Percentiles rank a stretch among this genome's conserved stretches.
Evolutionary conservation across 768 basidiomycete species (phyloP).

Genomic region (Tricholoma sp.): DNA sequence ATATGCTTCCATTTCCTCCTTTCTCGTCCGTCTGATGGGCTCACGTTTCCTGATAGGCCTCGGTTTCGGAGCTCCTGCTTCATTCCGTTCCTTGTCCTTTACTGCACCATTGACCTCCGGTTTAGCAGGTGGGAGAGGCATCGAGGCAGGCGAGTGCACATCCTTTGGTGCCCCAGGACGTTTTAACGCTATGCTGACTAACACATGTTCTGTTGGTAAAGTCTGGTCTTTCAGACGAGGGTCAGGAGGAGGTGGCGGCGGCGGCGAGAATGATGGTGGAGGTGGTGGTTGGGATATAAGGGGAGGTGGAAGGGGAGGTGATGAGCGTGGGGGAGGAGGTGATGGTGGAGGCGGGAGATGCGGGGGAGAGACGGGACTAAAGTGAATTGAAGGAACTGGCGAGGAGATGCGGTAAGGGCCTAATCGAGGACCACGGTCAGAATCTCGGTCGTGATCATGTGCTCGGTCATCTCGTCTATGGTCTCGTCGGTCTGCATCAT

Average conservation of each 20-base stretch:
- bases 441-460: slow-evolving; percentile 16
- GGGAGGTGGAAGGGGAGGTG: slow-evolving; percentile 18
- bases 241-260: slow-evolving; percentile 34
- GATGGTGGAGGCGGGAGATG: slow-evolving; percentile 16
- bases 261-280: slow-evolving; percentile 21
- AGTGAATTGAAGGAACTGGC: slow-evolving; percentile 9
- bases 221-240: slow-evolving; percentile 18
- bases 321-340: slow-evolving; percentile 15
- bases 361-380: slow-evolving; percentile 14
- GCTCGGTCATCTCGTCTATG: slow-evolving; percentile 8
- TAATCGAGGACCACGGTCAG: slow-evolving; percentile 17
- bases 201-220: slow-evolving; percentile 28
- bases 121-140: slow-evolving; percentile 19
- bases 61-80: slow-evolving; percentile 20
- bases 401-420: slow-evolving; percentile 19
- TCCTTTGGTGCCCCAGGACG: slow-evolving; percentile 43
- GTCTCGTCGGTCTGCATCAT: slow-evolving; percentile 15
- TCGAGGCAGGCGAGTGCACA: slow-evolving; percentile 39
- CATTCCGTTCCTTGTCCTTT: slow-evolving; percentile 16
- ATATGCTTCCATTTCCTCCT: slow-evolving; percentile 66
- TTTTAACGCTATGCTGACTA: slow-evolving; percentile 41
- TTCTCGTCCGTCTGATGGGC: slow-evolving; percentile 45
- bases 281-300: slow-evolving; percentile 9
- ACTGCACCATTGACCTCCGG: slow-evolving; percentile 7
- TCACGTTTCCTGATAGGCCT: slow-evolving; percentile 33